Evolutionary conservation across 805 yeast species (phyloP).

Genomic region (Ogataea allantospora): DNA sequence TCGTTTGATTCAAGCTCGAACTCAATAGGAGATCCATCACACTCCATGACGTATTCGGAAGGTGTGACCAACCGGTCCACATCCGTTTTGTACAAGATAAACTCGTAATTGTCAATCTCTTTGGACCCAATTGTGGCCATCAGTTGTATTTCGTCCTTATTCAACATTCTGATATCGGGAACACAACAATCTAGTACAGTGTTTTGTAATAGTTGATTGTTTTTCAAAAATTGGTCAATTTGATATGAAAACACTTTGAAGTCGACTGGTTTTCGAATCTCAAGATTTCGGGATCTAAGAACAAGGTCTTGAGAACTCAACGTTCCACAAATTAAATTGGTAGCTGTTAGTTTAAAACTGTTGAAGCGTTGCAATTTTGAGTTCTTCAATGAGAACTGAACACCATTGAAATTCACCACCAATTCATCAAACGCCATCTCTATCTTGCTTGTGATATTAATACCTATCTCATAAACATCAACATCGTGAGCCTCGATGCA

Average conservation of each 20-base stretch:
- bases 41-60: conserved; percentile 14
- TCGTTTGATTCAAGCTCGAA: conserved; percentile 16
- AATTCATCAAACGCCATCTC: conserved; percentile 19
- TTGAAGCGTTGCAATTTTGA: conserved; percentile 10
- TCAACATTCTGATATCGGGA: conserved; percentile 26
- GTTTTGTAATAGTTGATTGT: conserved; percentile 15
- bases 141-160: conserved; percentile 29
- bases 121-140: conserved; percentile 23
- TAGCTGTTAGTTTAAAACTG: conserved; percentile 19
- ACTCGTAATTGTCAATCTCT: conserved; percentile 12
- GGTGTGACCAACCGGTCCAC: conserved; percentile 27
- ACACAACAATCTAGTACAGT: conserved; percentile 21
- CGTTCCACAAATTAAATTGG: conserved; percentile 22
- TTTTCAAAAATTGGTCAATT: conserved; percentile 16
- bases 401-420: conserved; percentile 14
- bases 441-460: conserved; percentile 34
- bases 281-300: conserved; percentile 24
- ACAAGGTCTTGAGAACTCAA: conserved; percentile 20
- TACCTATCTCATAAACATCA: conserved; percentile 39
- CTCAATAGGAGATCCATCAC: conserved; percentile 13
- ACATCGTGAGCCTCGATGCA: conserved; percentile 34
- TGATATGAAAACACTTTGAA: conserved; percentile 17
- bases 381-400: conserved; percentile 18
- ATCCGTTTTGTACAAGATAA: conserved; percentile 29
- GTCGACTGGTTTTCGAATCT: conserved; percentile 17